Percentiles rank a stretch among this genome's conserved stretches.
Evolutionary conservation across 2,329 filamentous ascomycete species (phyloP).

Genomic region (Apiospora saccharicola): DNA sequence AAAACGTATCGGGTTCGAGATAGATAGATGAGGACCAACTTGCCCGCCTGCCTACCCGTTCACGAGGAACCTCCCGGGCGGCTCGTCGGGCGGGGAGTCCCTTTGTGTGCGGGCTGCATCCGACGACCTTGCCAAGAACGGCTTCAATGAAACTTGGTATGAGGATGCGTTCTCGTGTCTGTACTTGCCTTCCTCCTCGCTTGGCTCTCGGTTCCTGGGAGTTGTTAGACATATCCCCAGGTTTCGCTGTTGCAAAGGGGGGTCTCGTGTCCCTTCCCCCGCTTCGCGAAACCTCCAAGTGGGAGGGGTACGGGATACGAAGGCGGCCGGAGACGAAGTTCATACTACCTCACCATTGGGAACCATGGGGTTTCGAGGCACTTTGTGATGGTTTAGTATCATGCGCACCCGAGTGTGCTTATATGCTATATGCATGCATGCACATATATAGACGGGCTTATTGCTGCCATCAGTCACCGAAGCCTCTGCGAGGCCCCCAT

Average conservation of each 20-base stretch:
- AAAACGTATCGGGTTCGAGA: slow-evolving; percentile 8
- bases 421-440: no score
- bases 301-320: no score
- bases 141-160: neutral
- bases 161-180: neutral
- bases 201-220: neutral
- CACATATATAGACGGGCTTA: no score
- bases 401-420: no score
- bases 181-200: neutral
- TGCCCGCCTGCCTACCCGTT: neutral
- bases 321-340: no score
- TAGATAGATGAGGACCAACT: neutral
- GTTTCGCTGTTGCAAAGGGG: no score
- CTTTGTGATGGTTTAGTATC: no score
- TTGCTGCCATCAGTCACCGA: no score
- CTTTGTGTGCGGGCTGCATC: neutral
- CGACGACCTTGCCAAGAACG: neutral
- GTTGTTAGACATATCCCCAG: no score
- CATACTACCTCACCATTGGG: no score
- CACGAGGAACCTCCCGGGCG: neutral
- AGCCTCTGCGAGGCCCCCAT: no score
- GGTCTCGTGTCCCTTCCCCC: neutral
- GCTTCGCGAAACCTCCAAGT: neutral
- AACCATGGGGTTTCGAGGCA: no score
- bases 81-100: neutral